Conservation (phyloP, 257 asterid species). For the Solanum virginianum region DNA sequence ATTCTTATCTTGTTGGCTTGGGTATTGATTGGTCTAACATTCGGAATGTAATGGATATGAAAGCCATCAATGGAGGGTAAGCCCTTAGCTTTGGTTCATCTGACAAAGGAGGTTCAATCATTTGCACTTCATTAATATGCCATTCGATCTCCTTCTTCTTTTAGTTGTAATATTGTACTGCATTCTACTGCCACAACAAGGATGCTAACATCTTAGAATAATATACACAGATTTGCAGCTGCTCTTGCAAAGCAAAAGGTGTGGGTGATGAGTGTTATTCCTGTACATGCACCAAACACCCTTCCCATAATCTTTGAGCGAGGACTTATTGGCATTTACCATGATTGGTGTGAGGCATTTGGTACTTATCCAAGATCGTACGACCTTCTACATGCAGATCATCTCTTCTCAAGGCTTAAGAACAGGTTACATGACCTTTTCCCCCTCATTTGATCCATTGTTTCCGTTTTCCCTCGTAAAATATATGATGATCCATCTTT, state of each 20-base stretch:
- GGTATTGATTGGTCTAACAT: slow-evolving; percentile 86
- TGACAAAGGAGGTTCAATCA: not conserved
- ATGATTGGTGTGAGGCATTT: slow-evolving; percentile 95
- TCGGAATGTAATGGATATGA: slow-evolving; percentile 89
- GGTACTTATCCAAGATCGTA: slow-evolving; percentile 90
- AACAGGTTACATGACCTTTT: slow-evolving; percentile 33
- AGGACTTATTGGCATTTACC: slow-evolving; percentile 78
- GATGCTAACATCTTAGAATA: not conserved
- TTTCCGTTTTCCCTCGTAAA: not conserved
- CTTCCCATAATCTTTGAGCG: slow-evolving; percentile 87
- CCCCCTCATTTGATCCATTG: not conserved
- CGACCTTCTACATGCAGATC: slow-evolving; percentile 94
- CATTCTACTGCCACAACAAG: not conserved
- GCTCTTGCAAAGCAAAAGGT: slow-evolving; percentile 60
- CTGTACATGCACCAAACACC: slow-evolving; percentile 80
- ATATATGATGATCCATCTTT: not conserved
- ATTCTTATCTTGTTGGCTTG: slow-evolving; percentile 63
- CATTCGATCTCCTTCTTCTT: not conserved
- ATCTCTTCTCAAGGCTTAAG: slow-evolving; percentile 94
- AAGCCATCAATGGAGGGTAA: slow-evolving; percentile 93
- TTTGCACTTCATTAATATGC: not conserved
- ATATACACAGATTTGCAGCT: slow-evolving; percentile 74
- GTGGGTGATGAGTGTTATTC: slow-evolving; percentile 94
- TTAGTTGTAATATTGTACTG: not conserved
- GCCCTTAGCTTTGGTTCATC: not conserved